A percentile compares a stretch with the other conserved stretches of the same genome.
Evolutionary conservation across 2,329 filamentous ascomycete genomes (phyloP).

Genomic region (Monosporascus sp.): DNA sequence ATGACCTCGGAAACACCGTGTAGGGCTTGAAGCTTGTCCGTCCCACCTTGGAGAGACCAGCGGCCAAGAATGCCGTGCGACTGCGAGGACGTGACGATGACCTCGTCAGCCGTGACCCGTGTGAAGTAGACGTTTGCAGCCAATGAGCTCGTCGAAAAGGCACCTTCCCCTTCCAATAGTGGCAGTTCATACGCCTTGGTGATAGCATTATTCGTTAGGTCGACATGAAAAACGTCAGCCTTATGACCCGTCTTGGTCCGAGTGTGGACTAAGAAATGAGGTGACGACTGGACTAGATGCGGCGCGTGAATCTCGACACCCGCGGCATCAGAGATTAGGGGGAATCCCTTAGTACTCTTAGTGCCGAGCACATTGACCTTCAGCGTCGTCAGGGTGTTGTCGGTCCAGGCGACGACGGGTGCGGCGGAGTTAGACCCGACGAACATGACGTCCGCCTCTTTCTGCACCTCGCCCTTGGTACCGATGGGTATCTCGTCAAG

Average conservation of each 20-base stretch:
- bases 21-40: slow-evolving; percentile 42
- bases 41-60: slow-evolving; percentile 56
- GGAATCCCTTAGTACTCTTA: slow-evolving; percentile 50
- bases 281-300: slow-evolving; percentile 61
- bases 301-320: slow-evolving; percentile 68
- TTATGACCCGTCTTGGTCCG: slow-evolving; percentile 66
- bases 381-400: slow-evolving; percentile 55
- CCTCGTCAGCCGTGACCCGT: slow-evolving; percentile 69
- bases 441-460: slow-evolving; percentile 61
- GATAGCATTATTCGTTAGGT: slow-evolving; percentile 63
- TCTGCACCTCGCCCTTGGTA: slow-evolving; percentile 67
- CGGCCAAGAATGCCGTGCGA: slow-evolving; percentile 72
- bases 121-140: slow-evolving; percentile 87
- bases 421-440: slow-evolving; percentile 72
- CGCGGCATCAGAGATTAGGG: slow-evolving; percentile 41
- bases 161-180: slow-evolving; percentile 61
- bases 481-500: slow-evolving; percentile 66
- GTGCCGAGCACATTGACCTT: slow-evolving; percentile 67
- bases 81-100: slow-evolving; percentile 67
- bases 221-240: slow-evolving; percentile 81
- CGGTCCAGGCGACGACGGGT: slow-evolving; percentile 71
- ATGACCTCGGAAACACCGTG: slow-evolving; percentile 80
- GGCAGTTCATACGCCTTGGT: slow-evolving; percentile 79
- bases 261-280: slow-evolving; percentile 84
- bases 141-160: slow-evolving; percentile 72